Base-by-base conservation (phyloP, 2,329 filamentous ascomycete species). In the Penicillium sp. region DNA sequence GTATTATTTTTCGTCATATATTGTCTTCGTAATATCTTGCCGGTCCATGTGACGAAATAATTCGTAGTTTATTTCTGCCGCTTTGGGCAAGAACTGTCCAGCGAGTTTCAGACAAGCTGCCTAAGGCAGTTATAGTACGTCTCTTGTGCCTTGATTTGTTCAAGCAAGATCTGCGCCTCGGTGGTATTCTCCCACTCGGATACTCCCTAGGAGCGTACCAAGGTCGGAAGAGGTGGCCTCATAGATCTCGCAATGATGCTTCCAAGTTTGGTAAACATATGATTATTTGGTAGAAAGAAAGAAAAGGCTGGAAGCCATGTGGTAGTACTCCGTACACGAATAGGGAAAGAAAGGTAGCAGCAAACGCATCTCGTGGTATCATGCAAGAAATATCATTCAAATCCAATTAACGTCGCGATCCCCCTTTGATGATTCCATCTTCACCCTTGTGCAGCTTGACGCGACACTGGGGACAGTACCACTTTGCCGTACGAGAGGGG, bases 391-490 rank as follows among this genome's bases (percentile, higher is more conserved):
- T n/a, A 52, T 56, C 52, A 53, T 48, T 45, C 29, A 55, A 46
- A 38, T 40, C 51, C 32, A 42, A 27, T 37, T 37, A 50, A 42
- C 73, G 71, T 45, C 74, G 71, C 42, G 66, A 64, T 31, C 65
- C 67, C 25, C 63, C 68, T 50, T 67, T 72, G 32, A 75, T 69
- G 35, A 76, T 75, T 3, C 74, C 74, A 57, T 76, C 72, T 9
- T 63, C 63, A 15, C 73, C 73, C 58, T 75, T 78, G 52, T 73
- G 71, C 39, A 76, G 68, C 63, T 77, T 81, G 63, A 80, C 77
- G 42, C 80, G 72, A 63, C 85, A 87, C 39, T 85, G 81, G 1
- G 83, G 83, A 70, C 85, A 87, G 64, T 84, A 87, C 85, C 85
- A 87, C 68, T 85, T 86, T 12, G 80, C 78, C 13, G 83, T 79